These are phyloP conservation scores for Tricholoma hemisulphureum DNA, from an alignment of 768 basidiomycete genomes.

Conservation along the genomic window DNA sequence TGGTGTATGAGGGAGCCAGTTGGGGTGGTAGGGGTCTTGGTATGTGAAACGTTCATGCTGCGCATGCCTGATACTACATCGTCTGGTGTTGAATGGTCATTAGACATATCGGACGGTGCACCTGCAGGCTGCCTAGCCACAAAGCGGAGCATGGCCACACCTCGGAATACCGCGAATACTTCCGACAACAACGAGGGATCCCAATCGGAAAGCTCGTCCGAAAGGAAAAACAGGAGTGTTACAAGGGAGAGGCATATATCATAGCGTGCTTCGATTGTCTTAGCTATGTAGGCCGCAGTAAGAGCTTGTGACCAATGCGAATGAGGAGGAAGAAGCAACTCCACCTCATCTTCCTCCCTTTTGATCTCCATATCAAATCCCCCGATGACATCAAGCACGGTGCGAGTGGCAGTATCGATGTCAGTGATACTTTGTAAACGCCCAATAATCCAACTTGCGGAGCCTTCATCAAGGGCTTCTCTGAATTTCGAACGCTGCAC, in stretches of 20 bases:
- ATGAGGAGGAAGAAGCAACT: constrained; percentile 48
- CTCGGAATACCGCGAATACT: constrained; percentile 79
- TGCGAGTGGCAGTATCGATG: constrained; percentile 53
- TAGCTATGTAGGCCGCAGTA: constrained; percentile 59
- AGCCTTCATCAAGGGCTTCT: constrained; percentile 58
- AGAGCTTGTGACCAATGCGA: constrained; percentile 65
- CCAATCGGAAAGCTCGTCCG: constrained; percentile 61
- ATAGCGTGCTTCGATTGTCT: constrained; percentile 70
- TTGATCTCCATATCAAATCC: constrained; percentile 72
- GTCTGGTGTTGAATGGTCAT: constrained; percentile 33
- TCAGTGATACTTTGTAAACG: constrained; percentile 57
- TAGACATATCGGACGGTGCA: constrained; percentile 18
- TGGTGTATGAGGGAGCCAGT: constrained; percentile 64
- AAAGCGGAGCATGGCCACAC: constrained; percentile 67
- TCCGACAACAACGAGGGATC: constrained; percentile 66
- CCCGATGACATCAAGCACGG: constrained; percentile 67
- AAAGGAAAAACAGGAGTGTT: constrained; percentile 67
- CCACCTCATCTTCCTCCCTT: constrained; percentile 71
- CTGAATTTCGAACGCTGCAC: constrained; percentile 51
- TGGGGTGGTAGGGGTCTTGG: constrained; percentile 43
- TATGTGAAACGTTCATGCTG: constrained; percentile 69
- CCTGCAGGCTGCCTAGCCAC: constrained; percentile 58
- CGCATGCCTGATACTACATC: constrained; percentile 70
- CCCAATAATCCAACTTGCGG: constrained; percentile 59
- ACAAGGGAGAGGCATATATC: constrained; percentile 68